phyloP scores from a whole-genome alignment of 2,329 filamentous ascomycete genomes.

The Pestalotiopsis fici region DNA sequence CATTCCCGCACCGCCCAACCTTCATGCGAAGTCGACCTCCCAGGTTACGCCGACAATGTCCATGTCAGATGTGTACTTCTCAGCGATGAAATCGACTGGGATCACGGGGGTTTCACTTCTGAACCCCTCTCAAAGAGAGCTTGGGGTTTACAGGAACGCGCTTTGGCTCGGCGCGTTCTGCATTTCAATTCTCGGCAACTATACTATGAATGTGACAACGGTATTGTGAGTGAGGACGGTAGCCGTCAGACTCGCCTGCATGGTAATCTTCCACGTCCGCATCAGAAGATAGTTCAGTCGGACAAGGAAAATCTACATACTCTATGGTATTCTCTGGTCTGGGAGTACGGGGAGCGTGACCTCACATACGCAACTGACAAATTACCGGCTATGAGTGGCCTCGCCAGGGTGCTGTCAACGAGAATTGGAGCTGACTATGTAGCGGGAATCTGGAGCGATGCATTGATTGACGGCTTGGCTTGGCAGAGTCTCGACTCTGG shows the following conservation, averaged over 20 bases:
- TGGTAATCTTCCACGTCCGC: not conserved
- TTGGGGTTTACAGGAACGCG: constrained; percentile 10
- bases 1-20: not conserved
- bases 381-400: constrained; percentile 17
- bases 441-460: constrained; percentile 17
- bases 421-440: constrained; percentile 13
- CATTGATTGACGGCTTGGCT: constrained; percentile 12
- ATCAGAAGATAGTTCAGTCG: not conserved
- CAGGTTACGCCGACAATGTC: constrained; percentile 7
- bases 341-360: constrained; percentile 6
- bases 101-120: not conserved
- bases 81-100: constrained; percentile 3
- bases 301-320: not conserved
- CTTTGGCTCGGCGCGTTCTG: constrained; percentile 8
- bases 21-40: constrained; percentile 1
- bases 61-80: not conserved
- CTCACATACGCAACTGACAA: constrained; percentile 15
- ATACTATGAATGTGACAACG: constrained; percentile 7
- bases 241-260: not conserved
- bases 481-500: constrained; percentile 12
- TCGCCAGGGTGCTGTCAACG: constrained; percentile 13
- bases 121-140: constrained; percentile 3
- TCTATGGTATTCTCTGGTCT: not conserved
- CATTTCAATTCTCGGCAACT: constrained; percentile 7
- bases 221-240: constrained; percentile 10